Evolutionary conservation across 441 rosid species (phyloP).

Genomic region (Syzygium malaccense): DNA sequence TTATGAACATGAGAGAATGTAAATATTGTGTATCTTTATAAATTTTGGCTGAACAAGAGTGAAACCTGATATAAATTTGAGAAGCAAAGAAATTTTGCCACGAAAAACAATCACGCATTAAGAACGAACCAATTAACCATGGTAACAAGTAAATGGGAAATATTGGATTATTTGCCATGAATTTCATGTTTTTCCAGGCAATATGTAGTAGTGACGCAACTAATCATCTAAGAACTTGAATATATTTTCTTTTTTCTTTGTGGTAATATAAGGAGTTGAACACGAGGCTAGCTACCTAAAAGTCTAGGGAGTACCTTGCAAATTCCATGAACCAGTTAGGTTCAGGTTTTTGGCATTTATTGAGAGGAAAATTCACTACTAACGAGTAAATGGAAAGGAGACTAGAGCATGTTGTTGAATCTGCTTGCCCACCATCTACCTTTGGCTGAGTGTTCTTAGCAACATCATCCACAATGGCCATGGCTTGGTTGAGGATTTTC

Average conservation of each 20-base stretch:
- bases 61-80: neutral
- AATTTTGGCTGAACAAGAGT: neutral
- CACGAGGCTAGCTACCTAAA: neutral
- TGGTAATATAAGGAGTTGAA: neutral
- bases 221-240: neutral
- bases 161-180: neutral
- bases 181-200: neutral
- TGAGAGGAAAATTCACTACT: neutral
- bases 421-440: neutral
- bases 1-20: neutral
- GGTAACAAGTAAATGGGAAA: neutral
- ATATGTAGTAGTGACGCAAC: neutral
- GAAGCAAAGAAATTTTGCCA: neutral
- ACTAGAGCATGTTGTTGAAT: neutral
- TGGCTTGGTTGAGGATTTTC: neutral
- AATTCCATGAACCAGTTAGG: neutral
- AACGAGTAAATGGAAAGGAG: neutral
- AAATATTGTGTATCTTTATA: neutral
- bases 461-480: neutral
- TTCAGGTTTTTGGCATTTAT: neutral
- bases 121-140: neutral
- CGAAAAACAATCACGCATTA: neutral
- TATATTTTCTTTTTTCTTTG: neutral
- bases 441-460: neutral
- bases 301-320: neutral